Evolutionary conservation across 305 asterid genomes (phyloP).

Genomic region (Ajuga reptans): DNA sequence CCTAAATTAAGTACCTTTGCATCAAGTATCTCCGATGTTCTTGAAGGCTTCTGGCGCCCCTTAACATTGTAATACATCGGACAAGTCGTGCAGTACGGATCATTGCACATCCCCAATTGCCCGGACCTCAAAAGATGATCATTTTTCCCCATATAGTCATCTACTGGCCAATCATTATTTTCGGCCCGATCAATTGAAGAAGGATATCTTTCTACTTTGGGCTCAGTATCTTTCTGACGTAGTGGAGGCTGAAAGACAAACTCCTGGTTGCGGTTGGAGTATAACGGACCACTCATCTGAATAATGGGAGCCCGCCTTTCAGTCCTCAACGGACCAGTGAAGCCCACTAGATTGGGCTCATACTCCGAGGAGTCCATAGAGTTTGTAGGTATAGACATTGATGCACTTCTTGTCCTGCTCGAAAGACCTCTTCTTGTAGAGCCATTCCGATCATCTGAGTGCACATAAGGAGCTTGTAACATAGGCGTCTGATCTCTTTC

Average conservation of each 20-base stretch:
- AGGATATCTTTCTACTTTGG: constrained; percentile 42
- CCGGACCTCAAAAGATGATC: constrained; percentile 49
- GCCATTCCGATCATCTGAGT: constrained; percentile 33
- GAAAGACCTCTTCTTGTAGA: constrained; percentile 33
- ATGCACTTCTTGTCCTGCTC: constrained; percentile 61
- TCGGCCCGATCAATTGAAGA: constrained; percentile 31
- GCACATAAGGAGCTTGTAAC: constrained; percentile 41
- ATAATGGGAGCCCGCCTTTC: constrained; percentile 32
- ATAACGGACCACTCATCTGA: constrained; percentile 67
- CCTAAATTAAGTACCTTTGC: constrained; percentile 31
- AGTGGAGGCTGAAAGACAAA: constrained; percentile 41
- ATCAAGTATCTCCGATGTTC: constrained; percentile 31
- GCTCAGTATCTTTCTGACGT: constrained; percentile 29
- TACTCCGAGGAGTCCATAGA: constrained; percentile 37
- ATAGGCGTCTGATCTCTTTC: constrained; percentile 65
- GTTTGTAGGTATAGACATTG: constrained; percentile 48
- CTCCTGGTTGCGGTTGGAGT: constrained; percentile 33
- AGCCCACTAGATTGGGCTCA: constrained; percentile 39
- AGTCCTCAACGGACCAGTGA: constrained; percentile 72
- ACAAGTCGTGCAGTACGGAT: constrained; percentile 54
- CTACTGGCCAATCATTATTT: constrained; percentile 33
- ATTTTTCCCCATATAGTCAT: constrained; percentile 29
- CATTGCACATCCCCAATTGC: constrained; percentile 51
- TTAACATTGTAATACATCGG: constrained; percentile 34
- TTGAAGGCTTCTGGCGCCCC: constrained; percentile 29